Evolutionary conservation across 768 basidiomycete genomes (phyloP).

Genomic region (Hebeloma cylindrosporum): DNA sequence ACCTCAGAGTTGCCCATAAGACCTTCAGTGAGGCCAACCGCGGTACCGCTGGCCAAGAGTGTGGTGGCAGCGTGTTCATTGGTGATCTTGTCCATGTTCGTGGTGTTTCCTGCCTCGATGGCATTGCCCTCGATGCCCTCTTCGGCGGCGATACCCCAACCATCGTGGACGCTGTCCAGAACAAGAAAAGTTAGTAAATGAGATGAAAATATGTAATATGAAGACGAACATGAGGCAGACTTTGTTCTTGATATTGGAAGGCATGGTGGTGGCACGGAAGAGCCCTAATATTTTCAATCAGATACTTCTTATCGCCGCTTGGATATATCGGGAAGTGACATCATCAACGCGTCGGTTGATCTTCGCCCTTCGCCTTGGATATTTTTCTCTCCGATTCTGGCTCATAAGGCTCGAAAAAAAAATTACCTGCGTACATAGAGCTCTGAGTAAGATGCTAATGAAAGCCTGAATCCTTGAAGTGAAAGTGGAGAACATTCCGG

Average conservation of each 20-base stretch:
- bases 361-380: too few relatives aligned
- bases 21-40: constrained; percentile 89
- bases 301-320: too few relatives aligned
- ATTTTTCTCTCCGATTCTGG: too few relatives aligned
- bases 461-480: too few relatives aligned
- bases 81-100: constrained; percentile 87
- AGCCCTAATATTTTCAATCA: too few relatives aligned
- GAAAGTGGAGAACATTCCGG: too few relatives aligned
- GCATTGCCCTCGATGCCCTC: constrained; percentile 83
- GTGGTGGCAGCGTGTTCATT: constrained; percentile 71
- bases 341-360: too few relatives aligned
- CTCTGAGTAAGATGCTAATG: too few relatives aligned
- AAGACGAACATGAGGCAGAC: constrained; percentile 82
- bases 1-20: constrained; percentile 99
- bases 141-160: constrained; percentile 81
- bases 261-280: constrained; percentile 17
- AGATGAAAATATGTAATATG: not conserved
- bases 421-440: too few relatives aligned
- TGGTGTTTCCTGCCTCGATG: constrained; percentile 80
- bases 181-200: not conserved
- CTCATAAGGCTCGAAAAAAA: too few relatives aligned
- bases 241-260: constrained; percentile 71
- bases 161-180: constrained; percentile 83
- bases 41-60: constrained; percentile 84
- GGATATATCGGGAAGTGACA: too few relatives aligned